phyloP scores from a whole-genome alignment of 192 early-diverging fungal species.

The Coemansia sp. region DNA sequence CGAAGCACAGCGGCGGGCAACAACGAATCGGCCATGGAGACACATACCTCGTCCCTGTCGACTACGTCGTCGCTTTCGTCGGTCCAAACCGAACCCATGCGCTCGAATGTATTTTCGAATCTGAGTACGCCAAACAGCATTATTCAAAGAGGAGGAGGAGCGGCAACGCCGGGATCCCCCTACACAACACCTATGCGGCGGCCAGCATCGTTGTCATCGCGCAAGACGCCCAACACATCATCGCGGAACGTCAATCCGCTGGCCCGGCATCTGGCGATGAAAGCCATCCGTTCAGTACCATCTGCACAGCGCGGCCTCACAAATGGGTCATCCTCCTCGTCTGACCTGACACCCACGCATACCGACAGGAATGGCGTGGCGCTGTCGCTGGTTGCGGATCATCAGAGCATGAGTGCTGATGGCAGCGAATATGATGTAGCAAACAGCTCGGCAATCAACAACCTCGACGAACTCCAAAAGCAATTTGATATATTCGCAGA shows the following conservation, averaged over 20 bases:
- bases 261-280: constrained; percentile 42
- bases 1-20: constrained; percentile 5
- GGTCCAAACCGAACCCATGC: constrained; percentile 44
- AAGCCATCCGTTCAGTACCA: constrained; percentile 30
- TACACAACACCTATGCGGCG: constrained; percentile 23
- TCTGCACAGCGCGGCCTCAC: constrained; percentile 9
- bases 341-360: constrained; percentile 9
- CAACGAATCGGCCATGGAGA: constrained; percentile 8
- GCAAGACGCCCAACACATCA: constrained; percentile 26
- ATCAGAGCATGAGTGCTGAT: constrained; percentile 2
- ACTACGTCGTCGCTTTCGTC: constrained; percentile 38
- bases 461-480: constrained; percentile 26
- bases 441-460: constrained; percentile 19
- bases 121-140: constrained; percentile 19
- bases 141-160: background rate
- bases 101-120: constrained; percentile 31
- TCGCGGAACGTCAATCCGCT: constrained; percentile 47
- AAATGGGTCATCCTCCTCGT: background rate
- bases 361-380: background rate
- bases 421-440: background rate
- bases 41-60: constrained; percentile 24
- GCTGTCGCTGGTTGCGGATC: constrained; percentile 2
- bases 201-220: constrained; percentile 17
- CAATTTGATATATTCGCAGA: constrained; percentile 42
- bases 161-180: background rate